Conservation (phyloP, 1,284 basidiomycete species). For the Trametes polyzona region DNA sequence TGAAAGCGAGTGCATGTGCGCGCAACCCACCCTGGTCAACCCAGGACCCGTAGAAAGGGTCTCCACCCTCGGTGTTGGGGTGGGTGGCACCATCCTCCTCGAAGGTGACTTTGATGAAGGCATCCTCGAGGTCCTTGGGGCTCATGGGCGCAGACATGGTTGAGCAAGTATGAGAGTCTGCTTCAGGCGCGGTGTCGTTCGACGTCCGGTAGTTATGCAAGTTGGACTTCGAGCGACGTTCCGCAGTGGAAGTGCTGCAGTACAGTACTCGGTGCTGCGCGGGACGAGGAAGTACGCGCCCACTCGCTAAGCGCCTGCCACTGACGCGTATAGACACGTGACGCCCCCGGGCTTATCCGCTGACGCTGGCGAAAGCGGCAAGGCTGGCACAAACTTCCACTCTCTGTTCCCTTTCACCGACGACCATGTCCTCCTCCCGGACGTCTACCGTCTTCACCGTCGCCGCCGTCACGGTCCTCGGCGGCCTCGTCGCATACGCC, state of each 20-base stretch:
- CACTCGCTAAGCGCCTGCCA: no score
- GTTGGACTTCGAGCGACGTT: no score
- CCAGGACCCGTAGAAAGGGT: slow-evolving; percentile 52
- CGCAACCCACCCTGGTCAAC: slow-evolving; percentile 50
- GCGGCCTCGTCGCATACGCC: slow-evolving; percentile 77
- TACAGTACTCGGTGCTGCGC: no score
- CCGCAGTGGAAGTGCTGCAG: neutral
- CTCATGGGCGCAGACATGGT: slow-evolving; percentile 9
- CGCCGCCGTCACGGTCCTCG: slow-evolving; percentile 65
- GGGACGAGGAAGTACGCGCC: no score
- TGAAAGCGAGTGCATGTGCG: neutral
- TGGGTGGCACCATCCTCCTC: slow-evolving; percentile 37
- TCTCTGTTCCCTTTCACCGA: no score
- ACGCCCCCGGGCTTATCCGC: slow-evolving; percentile 20
- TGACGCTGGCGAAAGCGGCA: slow-evolving; percentile 7
- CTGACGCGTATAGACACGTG: slow-evolving; percentile 13
- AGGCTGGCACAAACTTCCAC: slow-evolving; percentile 29
- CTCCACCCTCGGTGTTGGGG: slow-evolving; percentile 18
- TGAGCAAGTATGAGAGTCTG: no score
- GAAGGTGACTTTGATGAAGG: slow-evolving; percentile 55
- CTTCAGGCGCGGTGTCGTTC: neutral
- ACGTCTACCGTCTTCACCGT: slow-evolving; percentile 52
- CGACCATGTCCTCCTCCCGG: slow-evolving; percentile 36
- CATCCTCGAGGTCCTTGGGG: slow-evolving; percentile 41
- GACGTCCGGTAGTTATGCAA: neutral